phyloP scores from a whole-genome alignment of 148 eudicot genomes.

The Silene latifolia region DNA sequence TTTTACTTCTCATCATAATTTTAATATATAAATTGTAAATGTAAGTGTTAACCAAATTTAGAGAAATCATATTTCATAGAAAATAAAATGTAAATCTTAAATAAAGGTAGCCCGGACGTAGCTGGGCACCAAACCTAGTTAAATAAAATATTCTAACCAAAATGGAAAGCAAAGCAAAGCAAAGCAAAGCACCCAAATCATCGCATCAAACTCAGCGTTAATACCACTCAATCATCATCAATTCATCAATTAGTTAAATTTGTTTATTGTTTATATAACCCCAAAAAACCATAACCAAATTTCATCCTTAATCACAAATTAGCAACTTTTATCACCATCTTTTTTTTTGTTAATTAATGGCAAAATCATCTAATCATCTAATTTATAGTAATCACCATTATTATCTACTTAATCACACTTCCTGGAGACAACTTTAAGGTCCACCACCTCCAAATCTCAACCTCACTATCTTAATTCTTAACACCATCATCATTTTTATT shows the following conservation, averaged over 20 bases:
- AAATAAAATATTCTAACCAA: not conserved
- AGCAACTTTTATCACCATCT: not conserved
- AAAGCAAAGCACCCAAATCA: not conserved
- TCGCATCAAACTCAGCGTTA: not conserved
- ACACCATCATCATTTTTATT: not conserved
- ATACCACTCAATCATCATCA: not conserved
- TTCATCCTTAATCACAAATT: not conserved
- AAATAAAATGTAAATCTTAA: too few species aligned
- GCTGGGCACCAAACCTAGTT: too few species aligned
- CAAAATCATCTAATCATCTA: not conserved
- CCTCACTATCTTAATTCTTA: not conserved
- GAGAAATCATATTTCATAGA: too few species aligned
- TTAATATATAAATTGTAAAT: too few species aligned
- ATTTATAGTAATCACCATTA: not conserved
- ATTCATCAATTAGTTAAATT: too few species aligned
- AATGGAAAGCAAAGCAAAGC: not conserved
- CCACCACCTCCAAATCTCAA: slow-evolving; percentile 19
- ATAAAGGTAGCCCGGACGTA: too few species aligned
- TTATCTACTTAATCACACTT: not conserved
- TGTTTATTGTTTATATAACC: too few species aligned
- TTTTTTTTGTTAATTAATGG: not conserved
- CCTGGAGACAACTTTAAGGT: slow-evolving; percentile 18
- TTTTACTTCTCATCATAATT: too few species aligned
- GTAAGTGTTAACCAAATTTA: too few species aligned
- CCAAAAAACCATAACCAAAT: too few species aligned